Evolutionary conservation across 768 basidiomycete genomes (phyloP).

Genomic region (Boletus subparvulus): DNA sequence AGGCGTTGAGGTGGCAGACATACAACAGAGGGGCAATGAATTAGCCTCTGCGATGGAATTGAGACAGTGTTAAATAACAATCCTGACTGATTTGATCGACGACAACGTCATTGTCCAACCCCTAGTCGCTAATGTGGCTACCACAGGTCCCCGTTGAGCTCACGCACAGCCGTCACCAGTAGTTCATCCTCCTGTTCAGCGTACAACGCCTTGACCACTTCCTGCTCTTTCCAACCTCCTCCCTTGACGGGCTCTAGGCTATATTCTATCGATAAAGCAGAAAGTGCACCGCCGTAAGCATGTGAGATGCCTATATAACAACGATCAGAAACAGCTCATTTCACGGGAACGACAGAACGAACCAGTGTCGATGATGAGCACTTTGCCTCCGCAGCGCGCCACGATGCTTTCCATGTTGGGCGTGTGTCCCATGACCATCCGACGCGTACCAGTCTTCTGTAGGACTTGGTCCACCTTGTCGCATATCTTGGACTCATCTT

Average conservation of each 20-base stretch:
- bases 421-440: slow-evolving; percentile 97
- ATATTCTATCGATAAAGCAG: slow-evolving; percentile 86
- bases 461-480: slow-evolving; percentile 67
- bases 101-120: slow-evolving; percentile 23
- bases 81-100: slow-evolving; percentile 5
- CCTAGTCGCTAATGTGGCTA: slow-evolving; percentile 12
- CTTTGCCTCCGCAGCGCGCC: slow-evolving; percentile 84
- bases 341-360: slow-evolving; percentile 2
- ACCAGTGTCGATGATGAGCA: slow-evolving; percentile 97
- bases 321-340: slow-evolving; percentile 9
- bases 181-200: slow-evolving; percentile 33
- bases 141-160: slow-evolving; percentile 25
- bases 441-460: slow-evolving; percentile 71
- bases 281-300: slow-evolving; percentile 91
- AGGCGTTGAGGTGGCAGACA: slow-evolving; percentile 13
- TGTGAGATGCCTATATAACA: slow-evolving; percentile 74
- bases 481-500: slow-evolving; percentile 69
- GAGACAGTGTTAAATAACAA: slow-evolving; percentile 24
- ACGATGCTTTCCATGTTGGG: slow-evolving; percentile 88
- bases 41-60: neutral
- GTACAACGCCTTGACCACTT: slow-evolving; percentile 37
- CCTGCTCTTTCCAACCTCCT: slow-evolving; percentile 37
- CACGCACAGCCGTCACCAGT: slow-evolving; percentile 25
- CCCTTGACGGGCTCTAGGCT: slow-evolving; percentile 61
- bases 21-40: slow-evolving; percentile 3